Base-by-base conservation (phyloP, 768 basidiomycete genomes). In the Kockovaella imperatae region DNA sequence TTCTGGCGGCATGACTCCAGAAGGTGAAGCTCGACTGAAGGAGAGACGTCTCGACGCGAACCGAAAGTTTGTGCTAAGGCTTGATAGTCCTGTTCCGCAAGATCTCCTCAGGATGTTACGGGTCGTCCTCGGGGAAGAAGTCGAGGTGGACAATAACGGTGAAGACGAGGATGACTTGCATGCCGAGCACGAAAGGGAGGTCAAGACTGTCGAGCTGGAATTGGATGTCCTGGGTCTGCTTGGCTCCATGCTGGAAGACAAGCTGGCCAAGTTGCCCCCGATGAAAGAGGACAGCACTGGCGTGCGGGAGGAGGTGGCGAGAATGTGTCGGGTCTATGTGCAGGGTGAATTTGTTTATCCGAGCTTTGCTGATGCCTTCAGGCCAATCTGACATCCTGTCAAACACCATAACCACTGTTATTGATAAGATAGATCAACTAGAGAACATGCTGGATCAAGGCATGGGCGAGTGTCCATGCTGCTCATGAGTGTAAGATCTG, bases 271-370 rank as follows among this genome's bases (percentile, higher is more conserved):
- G 49, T 40, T 70, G 25, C 49, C 54, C 15, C 29, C 38, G 5
- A 30, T 5, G 2, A 18, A 28, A 13, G 38, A 7, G 5, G 24
- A 25, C 13, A 31, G 29, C 17, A 42, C 42, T 28, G 41, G 25
- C 36, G 60, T 80, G 35, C 75, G 86, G 31, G 74, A 75, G 3
- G 78, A 82, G 10, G 82, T 90, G 1, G 68, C 68, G 29, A 42
- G 56, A 42, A 89, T 89, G 86, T 73, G 84, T 42, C 69, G 73
- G 26, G 73, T 82, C 52, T 89, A 89, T 56, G 62, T 86, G 6
- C 74, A 80, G 72, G 83, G 83, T 81, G 45, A 45, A 72, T 54
- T 3, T 15, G n/a, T n/a, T n/a, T n/a, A 13, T 20, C 35, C 11
- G 17, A 5, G 15, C 29, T 26, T n/a, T 10, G n/a, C 23, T 1